phyloP scores from a whole-genome alignment of 2,329 filamentous ascomycete genomes.

The Botrytis tulipae region DNA sequence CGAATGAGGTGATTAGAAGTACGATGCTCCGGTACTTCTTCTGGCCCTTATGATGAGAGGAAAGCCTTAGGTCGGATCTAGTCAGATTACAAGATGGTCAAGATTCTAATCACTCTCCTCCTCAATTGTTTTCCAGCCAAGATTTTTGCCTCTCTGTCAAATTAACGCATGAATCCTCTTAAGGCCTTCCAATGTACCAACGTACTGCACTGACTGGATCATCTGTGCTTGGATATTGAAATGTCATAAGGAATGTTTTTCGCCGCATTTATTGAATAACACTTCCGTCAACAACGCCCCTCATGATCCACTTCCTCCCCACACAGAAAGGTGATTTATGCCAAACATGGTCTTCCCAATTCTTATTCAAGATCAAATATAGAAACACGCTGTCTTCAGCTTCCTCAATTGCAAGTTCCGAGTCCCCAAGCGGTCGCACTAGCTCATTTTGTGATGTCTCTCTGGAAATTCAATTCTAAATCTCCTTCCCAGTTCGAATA shows the following conservation, averaged over 20 bases:
- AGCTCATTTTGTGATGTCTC: background rate
- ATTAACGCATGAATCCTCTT: conserved; percentile 8
- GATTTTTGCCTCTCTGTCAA: background rate
- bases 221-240: conserved; percentile 15
- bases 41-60: background rate
- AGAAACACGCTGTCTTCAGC: conserved; percentile 4
- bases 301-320: conserved; percentile 7
- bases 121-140: background rate
- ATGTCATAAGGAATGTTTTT: background rate
- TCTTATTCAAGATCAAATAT: conserved; percentile 14
- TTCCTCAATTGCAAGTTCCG: conserved; percentile 11
- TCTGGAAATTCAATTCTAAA: conserved; percentile 2
- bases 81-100: background rate
- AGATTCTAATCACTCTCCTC: background rate
- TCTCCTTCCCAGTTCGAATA: conserved; percentile 6
- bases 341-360: background rate
- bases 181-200: background rate
- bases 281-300: conserved; percentile 6
- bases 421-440: conserved; percentile 18
- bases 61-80: background rate
- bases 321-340: conserved; percentile 1
- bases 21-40: background rate
- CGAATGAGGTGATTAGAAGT: background rate
- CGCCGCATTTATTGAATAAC: background rate
- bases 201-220: conserved; percentile 5